Conservation (phyloP, 202 grass and related monocot genomes). For the Digitaria exilis region DNA sequence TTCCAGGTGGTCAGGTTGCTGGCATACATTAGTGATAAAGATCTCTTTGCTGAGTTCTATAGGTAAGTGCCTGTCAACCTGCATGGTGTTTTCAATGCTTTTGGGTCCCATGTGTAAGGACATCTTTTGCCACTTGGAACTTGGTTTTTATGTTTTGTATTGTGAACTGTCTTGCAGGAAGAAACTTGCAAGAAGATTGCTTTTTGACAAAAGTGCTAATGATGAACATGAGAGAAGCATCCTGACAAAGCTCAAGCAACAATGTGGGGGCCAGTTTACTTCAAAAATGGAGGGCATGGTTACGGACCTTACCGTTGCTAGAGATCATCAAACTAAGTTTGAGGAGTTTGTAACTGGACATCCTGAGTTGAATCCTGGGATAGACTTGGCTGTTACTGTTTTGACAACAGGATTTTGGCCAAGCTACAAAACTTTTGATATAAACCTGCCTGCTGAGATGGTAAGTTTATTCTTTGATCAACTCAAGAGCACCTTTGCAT, state of each 20-base stretch:
- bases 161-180: slow-evolving; percentile 62
- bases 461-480: slow-evolving; percentile 47
- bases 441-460: slow-evolving; percentile 96
- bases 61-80: slow-evolving; percentile 46
- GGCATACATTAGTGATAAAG: slow-evolving; percentile 95
- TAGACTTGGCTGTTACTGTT: slow-evolving; percentile 88
- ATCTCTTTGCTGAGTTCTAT: slow-evolving; percentile 96
- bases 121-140: not conserved
- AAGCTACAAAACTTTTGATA: slow-evolving; percentile 94
- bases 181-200: slow-evolving; percentile 94
- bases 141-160: slow-evolving; percentile 14
- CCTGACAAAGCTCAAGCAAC: slow-evolving; percentile 97
- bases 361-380: slow-evolving; percentile 59
- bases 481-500: too few species aligned
- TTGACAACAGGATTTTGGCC: slow-evolving; percentile 99
- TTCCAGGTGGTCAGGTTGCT: slow-evolving; percentile 89
- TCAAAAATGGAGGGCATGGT: slow-evolving; percentile 99
- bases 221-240: slow-evolving; percentile 99
- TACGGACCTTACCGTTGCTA: slow-evolving; percentile 83
- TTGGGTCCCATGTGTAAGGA: not conserved
- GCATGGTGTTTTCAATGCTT: slow-evolving; percentile 14
- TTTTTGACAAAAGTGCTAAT: slow-evolving; percentile 99
- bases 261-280: slow-evolving; percentile 95
- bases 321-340: slow-evolving; percentile 88
- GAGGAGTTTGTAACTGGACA: slow-evolving; percentile 69